Evolutionary conservation across 805 yeast species (phyloP), one percentile per base, ranked within the genome.

Genomic region (Saccharomycopsis fermentans): DNA sequence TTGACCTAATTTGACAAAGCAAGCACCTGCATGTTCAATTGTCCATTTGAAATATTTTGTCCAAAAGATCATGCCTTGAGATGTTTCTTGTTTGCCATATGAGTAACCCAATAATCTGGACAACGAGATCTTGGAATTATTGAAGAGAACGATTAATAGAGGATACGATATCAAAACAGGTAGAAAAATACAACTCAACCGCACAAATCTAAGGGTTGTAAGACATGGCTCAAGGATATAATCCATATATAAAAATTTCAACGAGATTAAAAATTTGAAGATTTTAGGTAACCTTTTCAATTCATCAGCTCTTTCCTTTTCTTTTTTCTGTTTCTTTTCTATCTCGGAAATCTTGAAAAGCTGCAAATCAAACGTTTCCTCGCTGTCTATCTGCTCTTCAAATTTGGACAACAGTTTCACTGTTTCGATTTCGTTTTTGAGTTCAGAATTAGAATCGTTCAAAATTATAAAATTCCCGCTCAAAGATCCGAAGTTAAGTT

Each of bases 1-100:
- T 73, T 94, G 99, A 3, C 98, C 99, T 59, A 94, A 78, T 70
- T 89, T 87, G 58, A 87, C 83, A 68, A 87, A 94, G 3, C 96
- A 86, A 2, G 98, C 96, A 0, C 99, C 99, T 0, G 96, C 97
- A 17, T 74, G 62, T 70, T 92, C 96, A 59, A 94, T 81, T 0
- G 86, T 73, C 68, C 79, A 70, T 54, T 89, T 77, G 21, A 92
- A 71, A 53, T 82, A 71, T 56, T 71, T 71, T 70, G 80, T 91
- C 97, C 97, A 92, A 21, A 82, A 47, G 19, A 77, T 65, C 1
- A 87, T 80, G 0, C 96, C 96, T 2, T 77, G 67, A 36, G 84
- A 75, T 21, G 39, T 73, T 5, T 65, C 63, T 26, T 64, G 63
- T 8, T 51, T 52, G 4, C 66, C 56, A 16, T 61, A 58, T 1